These are phyloP conservation scores for Pseudoscleropodium purum DNA, from an alignment of 225 moss, liverwort and hornwort species.

Conservation along the genomic window DNA sequence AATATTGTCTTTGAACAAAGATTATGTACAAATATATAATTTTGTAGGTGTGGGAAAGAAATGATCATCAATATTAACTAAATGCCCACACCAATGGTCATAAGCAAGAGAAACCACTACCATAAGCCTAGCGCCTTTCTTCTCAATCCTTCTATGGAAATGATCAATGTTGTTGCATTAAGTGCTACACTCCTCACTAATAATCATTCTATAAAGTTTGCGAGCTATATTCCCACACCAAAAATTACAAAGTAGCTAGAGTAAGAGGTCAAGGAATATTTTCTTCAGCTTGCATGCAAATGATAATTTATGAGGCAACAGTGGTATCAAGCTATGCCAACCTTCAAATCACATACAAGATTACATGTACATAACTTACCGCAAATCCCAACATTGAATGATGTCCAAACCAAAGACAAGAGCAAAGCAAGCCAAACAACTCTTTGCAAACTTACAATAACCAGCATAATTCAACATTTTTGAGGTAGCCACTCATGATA, in stretches of 20 bases:
- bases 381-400: neutral
- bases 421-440: neutral
- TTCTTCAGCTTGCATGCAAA: neutral
- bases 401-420: neutral
- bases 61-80: neutral
- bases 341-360: neutral
- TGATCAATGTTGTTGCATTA: neutral
- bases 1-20: neutral
- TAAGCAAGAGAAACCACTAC: neutral
- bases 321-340: neutral
- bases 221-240: neutral
- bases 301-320: neutral
- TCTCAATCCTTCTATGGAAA: constrained; percentile 6
- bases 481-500: neutral
- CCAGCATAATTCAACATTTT: neutral
- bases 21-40: constrained; percentile 5
- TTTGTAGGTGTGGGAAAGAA: neutral
- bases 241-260: neutral
- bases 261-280: neutral
- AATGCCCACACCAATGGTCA: neutral
- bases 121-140: neutral
- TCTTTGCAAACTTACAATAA: neutral
- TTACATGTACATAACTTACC: neutral
- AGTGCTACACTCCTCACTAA: neutral
- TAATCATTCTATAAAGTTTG: neutral